A percentile compares a stretch with the other conserved stretches of the same genome.
phyloP scores from a whole-genome alignment of 768 basidiomycete species.

The Podaxis pistillaris region DNA sequence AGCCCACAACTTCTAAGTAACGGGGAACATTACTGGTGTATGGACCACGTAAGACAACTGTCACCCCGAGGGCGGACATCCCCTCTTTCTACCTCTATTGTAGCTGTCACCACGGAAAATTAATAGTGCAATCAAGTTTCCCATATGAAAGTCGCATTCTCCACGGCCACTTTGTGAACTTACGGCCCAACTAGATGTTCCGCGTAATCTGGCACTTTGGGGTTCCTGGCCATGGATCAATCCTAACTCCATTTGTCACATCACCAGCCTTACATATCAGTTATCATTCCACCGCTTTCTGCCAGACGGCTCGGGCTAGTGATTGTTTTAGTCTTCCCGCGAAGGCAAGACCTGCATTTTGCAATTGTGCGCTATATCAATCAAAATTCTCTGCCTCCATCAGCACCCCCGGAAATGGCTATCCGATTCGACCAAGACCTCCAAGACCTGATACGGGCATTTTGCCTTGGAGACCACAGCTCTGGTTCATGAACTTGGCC shows the following conservation, averaged over 20 bases:
- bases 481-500: too few species aligned
- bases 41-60: background rate
- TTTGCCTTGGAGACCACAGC: too few species aligned
- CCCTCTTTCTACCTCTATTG: background rate
- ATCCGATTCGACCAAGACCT: too few species aligned
- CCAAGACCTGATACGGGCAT: too few species aligned
- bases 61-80: background rate
- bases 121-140: background rate
- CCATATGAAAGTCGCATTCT: background rate
- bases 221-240: background rate
- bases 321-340: slow-evolving; percentile 5
- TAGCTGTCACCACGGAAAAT: background rate
- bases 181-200: background rate
- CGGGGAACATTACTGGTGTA: background rate
- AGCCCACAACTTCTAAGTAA: background rate
- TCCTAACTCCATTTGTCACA: background rate
- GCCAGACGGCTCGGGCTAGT: background rate
- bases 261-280: background rate
- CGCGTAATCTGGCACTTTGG: background rate
- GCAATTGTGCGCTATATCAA: background rate
- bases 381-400: background rate
- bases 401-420: background rate
- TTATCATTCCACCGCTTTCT: background rate
- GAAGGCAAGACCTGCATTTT: slow-evolving; percentile 3
- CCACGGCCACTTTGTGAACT: background rate